Percentiles rank a stretch among this genome's conserved stretches.
Evolutionary conservation across 441 rosid genomes (phyloP).

Genomic region (Omphalea diandra): DNA sequence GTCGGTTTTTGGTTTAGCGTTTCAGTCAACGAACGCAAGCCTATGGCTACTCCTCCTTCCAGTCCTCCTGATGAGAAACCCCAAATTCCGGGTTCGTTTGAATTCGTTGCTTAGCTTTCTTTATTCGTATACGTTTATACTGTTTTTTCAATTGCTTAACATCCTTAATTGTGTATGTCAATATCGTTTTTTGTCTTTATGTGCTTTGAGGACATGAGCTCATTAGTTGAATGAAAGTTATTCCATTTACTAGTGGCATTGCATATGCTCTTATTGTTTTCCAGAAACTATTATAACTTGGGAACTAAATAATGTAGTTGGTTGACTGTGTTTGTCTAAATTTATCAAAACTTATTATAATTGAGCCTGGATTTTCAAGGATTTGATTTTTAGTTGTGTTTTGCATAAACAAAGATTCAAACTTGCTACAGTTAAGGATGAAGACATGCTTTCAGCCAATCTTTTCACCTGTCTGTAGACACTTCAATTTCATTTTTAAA

Average conservation of each 20-base stretch:
- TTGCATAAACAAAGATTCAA: background rate
- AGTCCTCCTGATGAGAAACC: constrained; percentile 20
- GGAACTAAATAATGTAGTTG: background rate
- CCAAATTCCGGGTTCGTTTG: constrained; percentile 21
- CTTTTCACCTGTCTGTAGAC: background rate
- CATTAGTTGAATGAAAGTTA: no score
- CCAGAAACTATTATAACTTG: background rate
- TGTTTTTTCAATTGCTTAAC: no score
- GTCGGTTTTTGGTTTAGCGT: background rate
- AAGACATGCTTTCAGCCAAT: background rate
- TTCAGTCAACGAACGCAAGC: constrained; percentile 7
- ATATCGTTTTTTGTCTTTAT: no score
- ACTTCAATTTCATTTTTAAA: background rate
- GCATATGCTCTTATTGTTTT: background rate
- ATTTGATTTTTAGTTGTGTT: background rate
- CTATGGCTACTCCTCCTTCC: constrained; percentile 33
- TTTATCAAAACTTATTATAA: background rate
- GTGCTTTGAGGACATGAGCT: no score
- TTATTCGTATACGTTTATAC: background rate
- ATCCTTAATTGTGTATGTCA: no score
- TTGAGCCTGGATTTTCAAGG: background rate
- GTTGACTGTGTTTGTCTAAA: background rate
- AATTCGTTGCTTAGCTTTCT: background rate
- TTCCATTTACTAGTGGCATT: background rate
- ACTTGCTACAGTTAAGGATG: background rate